Base-by-base conservation (phyloP, 768 basidiomycete genomes). In the Termitomyces sp. region DNA sequence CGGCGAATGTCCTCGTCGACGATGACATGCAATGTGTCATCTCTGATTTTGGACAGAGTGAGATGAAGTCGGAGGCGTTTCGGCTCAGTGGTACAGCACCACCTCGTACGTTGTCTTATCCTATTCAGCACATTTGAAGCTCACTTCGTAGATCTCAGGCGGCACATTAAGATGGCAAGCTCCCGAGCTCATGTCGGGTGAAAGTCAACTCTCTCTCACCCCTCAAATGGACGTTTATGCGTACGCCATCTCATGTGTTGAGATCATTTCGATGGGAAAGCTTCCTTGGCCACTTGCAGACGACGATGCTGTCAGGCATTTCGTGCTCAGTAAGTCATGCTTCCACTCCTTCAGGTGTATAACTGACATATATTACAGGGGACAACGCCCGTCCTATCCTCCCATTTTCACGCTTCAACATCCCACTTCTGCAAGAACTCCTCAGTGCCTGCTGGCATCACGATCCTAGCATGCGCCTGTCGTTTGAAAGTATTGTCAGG, bases 1-100 rank as follows among this genome's bases (percentile, higher is more conserved):
- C 38, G 5, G 38, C 38, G 38, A 39, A 39, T 39, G 38, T 39
- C 3, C 38, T 39, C 18, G 38, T 39, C 15, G 38, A 39, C 18
- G 38, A 39, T 39, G 38, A 39, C 13, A 39, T 79, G 3, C 79
- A 73, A 44, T 91, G 89, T 54, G 76, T 91, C 39, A 83, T 94
- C 41, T 83, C 88, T 27, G 89, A 92, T 65, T 93, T 94, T 66
- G 89, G 89, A 0, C 86, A 91, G 66, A 86, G 82, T 60, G 85
- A 88, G 67, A 84, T 92, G 74, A 89, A 85, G 70, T 80, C 77
- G 16, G 88, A 91, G 65, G 83, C 81, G 4, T 84, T 76, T 60
- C 75, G 80, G 31, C 72, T 87, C 3, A 86, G 81, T 53, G 83
- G 82, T 12, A 71, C 71, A 29, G 63, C 74, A 5, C 70, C 71